phyloP scores from a whole-genome alignment of 2,329 filamentous ascomycete species.

The Xylariaceae sp. region DNA sequence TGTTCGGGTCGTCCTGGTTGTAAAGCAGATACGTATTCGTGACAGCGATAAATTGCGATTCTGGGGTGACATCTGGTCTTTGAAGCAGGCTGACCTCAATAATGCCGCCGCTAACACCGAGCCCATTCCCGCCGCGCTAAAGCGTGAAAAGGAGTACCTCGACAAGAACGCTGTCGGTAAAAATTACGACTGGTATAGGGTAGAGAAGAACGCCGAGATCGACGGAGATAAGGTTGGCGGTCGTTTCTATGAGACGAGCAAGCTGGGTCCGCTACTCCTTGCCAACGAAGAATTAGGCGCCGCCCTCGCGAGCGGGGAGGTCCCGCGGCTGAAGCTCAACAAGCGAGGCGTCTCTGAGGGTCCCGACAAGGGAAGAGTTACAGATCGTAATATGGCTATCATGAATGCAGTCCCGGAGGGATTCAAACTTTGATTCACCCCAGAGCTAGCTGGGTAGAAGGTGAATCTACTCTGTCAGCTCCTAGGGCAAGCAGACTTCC shows the following conservation, averaged over 20 bases:
- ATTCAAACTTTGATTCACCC: too few relatives aligned
- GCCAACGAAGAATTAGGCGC: constrained; percentile 33
- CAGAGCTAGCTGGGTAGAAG: too few relatives aligned
- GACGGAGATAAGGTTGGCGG: constrained; percentile 44
- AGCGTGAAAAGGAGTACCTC: constrained; percentile 26
- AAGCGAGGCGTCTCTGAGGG: constrained; percentile 43
- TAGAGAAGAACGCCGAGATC: constrained; percentile 22
- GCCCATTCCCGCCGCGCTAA: constrained; percentile 19
- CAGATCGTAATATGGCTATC: constrained; percentile 10
- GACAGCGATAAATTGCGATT: constrained; percentile 15
- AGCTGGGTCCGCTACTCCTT: constrained; percentile 47
- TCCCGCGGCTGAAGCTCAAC: constrained; percentile 47
- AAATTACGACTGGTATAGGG: constrained; percentile 26
- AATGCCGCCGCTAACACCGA: constrained; percentile 1
- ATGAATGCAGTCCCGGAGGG: too few relatives aligned
- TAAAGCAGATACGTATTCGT: constrained; percentile 33
- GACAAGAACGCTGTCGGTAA: constrained; percentile 17
- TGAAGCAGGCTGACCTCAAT: constrained; percentile 16
- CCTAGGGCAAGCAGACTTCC: too few relatives aligned
- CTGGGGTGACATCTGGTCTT: constrained; percentile 23
- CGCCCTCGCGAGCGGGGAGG: constrained; percentile 32
- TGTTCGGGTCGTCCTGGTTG: constrained; percentile 29
- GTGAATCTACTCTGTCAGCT: too few relatives aligned
- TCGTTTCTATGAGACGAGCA: constrained; percentile 54
- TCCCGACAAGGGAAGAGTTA: constrained; percentile 10